Evolutionary conservation across 768 basidiomycete genomes (phyloP).

Genomic region (Suillus alpinus): DNA sequence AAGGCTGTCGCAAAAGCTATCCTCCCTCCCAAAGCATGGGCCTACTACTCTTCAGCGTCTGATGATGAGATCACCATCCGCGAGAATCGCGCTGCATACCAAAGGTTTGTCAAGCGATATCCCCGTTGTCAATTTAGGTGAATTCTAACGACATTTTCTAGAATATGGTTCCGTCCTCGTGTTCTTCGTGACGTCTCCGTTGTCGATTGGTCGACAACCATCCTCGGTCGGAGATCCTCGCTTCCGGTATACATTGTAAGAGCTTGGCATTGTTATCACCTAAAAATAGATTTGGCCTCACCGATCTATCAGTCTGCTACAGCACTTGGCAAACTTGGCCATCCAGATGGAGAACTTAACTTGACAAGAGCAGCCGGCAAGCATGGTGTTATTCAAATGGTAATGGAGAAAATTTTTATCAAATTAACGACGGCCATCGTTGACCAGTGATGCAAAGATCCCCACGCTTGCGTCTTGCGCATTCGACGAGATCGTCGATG

Average conservation of each 20-base stretch:
- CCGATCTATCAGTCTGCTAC: conserved; percentile 60
- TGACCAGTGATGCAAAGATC: conserved; percentile 52
- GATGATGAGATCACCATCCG: conserved; percentile 91
- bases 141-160: conserved; percentile 19
- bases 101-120: conserved; percentile 49
- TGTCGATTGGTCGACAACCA: conserved; percentile 83
- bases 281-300: conserved; percentile 8
- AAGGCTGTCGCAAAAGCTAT: conserved; percentile 81
- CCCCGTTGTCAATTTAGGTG: background rate
- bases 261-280: background rate
- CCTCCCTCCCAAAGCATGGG: conserved; percentile 89
- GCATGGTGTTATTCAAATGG: conserved; percentile 75
- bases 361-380: conserved; percentile 87
- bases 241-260: conserved; percentile 83
- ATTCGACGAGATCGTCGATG: conserved; percentile 94
- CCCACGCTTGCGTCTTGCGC: conserved; percentile 94
- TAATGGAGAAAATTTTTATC: conserved; percentile 14
- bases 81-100: conserved; percentile 90
- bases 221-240: conserved; percentile 70
- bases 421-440: background rate
- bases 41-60: conserved; percentile 94
- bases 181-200: conserved; percentile 79
- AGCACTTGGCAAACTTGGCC: conserved; percentile 90
- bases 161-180: conserved; percentile 89
- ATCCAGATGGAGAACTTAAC: conserved; percentile 92